phyloP scores from a whole-genome alignment of 2,329 filamentous ascomycete genomes.

The Colletotrichum viniferum region DNA sequence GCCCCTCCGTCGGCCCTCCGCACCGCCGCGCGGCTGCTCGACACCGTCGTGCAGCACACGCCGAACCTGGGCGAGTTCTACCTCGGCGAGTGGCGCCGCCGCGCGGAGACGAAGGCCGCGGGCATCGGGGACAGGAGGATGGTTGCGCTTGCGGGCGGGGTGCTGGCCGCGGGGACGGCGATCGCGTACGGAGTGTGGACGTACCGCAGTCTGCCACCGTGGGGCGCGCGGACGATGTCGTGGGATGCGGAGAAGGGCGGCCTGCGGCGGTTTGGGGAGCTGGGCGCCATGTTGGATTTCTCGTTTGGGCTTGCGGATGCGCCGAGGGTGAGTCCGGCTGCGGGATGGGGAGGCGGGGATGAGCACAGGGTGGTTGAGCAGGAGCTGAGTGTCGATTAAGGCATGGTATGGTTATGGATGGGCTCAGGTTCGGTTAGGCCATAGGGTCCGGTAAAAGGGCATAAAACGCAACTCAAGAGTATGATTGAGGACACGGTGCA shows the following conservation, averaged over 20 bases:
- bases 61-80: constrained; percentile 41
- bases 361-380: constrained; percentile 20
- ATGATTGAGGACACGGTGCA: neutral
- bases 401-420: neutral
- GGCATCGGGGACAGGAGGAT: constrained; percentile 30
- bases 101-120: constrained; percentile 34
- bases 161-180: constrained; percentile 41
- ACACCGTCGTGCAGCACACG: constrained; percentile 37
- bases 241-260: constrained; percentile 41
- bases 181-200: constrained; percentile 42
- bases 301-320: constrained; percentile 17
- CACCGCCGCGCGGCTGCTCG: constrained; percentile 34
- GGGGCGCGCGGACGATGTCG: constrained; percentile 48
- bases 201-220: constrained; percentile 47
- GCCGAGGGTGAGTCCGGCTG: neutral
- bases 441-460: neutral
- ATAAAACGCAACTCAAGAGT: neutral
- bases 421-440: neutral
- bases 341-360: neutral
- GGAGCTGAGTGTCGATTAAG: constrained; percentile 16
- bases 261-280: constrained; percentile 49
- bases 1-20: constrained; percentile 23
- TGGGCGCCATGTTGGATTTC: constrained; percentile 48
- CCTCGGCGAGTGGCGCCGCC: constrained; percentile 39
- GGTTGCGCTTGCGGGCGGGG: constrained; percentile 33